Conservation (phyloP, 164 flowering plant genomes). For the Chimonanthus salicifolius region DNA sequence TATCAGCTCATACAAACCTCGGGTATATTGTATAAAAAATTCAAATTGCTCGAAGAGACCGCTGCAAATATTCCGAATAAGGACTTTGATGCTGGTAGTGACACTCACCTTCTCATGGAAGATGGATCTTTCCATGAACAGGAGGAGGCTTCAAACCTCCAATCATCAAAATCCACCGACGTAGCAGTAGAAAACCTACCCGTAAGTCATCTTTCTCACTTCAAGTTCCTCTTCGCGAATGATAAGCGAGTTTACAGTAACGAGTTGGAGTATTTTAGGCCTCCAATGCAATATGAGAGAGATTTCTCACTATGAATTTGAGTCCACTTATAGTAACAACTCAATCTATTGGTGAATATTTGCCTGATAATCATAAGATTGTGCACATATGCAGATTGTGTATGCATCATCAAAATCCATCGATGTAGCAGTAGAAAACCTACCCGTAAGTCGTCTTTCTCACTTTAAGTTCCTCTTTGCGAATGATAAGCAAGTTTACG, state of each 20-base stretch:
- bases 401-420: too few species aligned
- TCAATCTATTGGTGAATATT: too few species aligned
- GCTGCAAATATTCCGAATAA: slow-evolving; percentile 35
- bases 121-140: slow-evolving; percentile 21
- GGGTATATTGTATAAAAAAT: slow-evolving; percentile 24
- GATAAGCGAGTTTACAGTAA: not conserved
- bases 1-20: slow-evolving; percentile 59
- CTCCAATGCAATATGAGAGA: too few species aligned
- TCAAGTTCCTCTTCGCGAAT: not conserved
- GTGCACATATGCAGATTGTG: too few species aligned
- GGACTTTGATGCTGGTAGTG: slow-evolving; percentile 36
- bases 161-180: slow-evolving; percentile 21
- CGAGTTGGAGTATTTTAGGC: too few species aligned
- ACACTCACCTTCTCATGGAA: slow-evolving; percentile 47
- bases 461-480: too few species aligned
- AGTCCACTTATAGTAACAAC: too few species aligned
- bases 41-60: slow-evolving; percentile 24
- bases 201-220: slow-evolving; percentile 29
- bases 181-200: slow-evolving; percentile 25
- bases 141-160: slow-evolving; percentile 9
- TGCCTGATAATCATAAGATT: too few species aligned
- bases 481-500: too few species aligned
- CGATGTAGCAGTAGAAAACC: too few species aligned
- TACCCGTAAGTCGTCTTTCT: too few species aligned
- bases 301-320: too few species aligned